Percentiles rank a stretch among this genome's conserved stretches.
Conservation (phyloP, 257 asterid genomes). For the Solanum pinnatisectum region DNA sequence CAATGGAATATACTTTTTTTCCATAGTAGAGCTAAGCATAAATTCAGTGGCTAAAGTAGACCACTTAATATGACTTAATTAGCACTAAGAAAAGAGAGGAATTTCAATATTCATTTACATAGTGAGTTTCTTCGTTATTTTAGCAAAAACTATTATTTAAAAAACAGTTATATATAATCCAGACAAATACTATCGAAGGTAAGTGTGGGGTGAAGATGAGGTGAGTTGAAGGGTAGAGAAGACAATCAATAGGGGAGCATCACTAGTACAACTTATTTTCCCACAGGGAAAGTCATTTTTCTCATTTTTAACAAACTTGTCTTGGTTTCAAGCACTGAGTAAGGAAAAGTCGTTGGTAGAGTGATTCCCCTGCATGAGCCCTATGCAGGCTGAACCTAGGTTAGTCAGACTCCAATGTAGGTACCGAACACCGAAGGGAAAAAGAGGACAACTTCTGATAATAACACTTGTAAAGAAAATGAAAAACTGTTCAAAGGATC, state of each 20-base stretch:
- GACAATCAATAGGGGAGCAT: accelerated
- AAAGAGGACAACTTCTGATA: background rate
- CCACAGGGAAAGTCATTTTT: background rate
- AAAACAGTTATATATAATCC: background rate
- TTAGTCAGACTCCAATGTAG: background rate
- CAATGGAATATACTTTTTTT: background rate
- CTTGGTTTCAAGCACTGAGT: background rate
- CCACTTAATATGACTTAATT: background rate
- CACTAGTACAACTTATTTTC: background rate
- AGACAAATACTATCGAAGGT: background rate
- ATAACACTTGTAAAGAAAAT: background rate
- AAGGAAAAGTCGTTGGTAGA: background rate
- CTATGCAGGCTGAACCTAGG: accelerated
- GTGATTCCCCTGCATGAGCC: background rate
- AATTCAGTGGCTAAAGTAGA: background rate
- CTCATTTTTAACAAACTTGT: background rate
- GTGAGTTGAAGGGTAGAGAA: background rate
- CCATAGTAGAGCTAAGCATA: background rate
- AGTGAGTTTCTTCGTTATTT: background rate
- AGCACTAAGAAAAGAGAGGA: background rate
- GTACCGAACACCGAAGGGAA: background rate
- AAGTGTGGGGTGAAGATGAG: background rate
- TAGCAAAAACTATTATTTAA: background rate
- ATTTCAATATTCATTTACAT: background rate
- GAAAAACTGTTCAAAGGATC: background rate